Conservation (phyloP, 2,329 filamentous ascomycete species). For the Daldinia eschscholtzii region DNA sequence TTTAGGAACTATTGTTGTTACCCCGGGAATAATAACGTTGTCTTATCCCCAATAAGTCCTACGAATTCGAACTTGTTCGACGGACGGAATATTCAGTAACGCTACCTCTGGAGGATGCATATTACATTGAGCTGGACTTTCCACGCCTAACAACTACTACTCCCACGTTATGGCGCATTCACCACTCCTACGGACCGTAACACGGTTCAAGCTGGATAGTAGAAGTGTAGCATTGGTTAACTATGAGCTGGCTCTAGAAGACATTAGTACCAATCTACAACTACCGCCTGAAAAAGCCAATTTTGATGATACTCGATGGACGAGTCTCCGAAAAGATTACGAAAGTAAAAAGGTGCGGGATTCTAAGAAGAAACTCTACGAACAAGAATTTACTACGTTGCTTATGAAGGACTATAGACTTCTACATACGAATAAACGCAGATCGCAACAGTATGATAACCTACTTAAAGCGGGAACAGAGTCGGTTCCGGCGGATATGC, state of each 20-base stretch:
- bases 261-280: conserved; percentile 27
- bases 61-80: not conserved
- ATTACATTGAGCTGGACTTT: not conserved
- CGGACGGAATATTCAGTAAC: not conserved
- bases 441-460: conserved; percentile 6
- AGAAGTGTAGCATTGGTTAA: conserved; percentile 33
- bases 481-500: conserved; percentile 10
- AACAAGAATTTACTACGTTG: conserved; percentile 11
- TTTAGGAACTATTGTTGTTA: not conserved
- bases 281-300: conserved; percentile 22
- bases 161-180: conserved; percentile 37
- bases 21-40: not conserved
- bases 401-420: conserved; percentile 11
- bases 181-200: conserved; percentile 35
- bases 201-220: conserved; percentile 33
- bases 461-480: conserved; percentile 16
- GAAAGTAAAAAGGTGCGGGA: conserved; percentile 33
- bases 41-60: not conserved
- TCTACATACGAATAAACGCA: not conserved
- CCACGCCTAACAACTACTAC: not conserved
- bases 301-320: conserved; percentile 35
- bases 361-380: conserved; percentile 5
- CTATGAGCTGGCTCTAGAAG: conserved; percentile 40
- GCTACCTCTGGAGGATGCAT: not conserved
- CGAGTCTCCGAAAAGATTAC: conserved; percentile 36